These are phyloP conservation scores for Phytomonas francai DNA, from an alignment of 208 protist genomes.

Conservation along the genomic window DNA sequence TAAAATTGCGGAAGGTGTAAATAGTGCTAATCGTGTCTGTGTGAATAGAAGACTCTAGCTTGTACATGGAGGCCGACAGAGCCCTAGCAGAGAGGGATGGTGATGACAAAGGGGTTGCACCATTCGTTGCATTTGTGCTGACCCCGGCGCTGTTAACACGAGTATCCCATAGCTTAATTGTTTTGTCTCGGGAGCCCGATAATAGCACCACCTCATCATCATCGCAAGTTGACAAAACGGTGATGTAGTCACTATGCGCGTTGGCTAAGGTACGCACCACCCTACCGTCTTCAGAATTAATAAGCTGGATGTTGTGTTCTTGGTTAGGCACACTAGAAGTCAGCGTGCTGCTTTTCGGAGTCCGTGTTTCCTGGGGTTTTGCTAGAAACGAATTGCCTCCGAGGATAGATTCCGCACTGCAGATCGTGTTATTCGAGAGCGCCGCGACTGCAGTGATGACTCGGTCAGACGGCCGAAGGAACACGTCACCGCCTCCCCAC, in stretches of 20 bases:
- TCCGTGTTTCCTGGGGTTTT: background rate
- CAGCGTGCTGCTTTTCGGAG: background rate
- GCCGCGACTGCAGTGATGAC: slow-evolving; percentile 62
- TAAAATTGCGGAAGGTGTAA: slow-evolving; percentile 28
- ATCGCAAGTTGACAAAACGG: slow-evolving; percentile 39
- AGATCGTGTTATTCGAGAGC: slow-evolving; percentile 46
- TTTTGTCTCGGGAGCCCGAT: slow-evolving; percentile 48
- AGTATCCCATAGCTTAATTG: slow-evolving; percentile 75
- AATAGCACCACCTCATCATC: slow-evolving; percentile 57
- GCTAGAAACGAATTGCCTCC: background rate
- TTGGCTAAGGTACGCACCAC: slow-evolving; percentile 28
- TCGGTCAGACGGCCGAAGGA: slow-evolving; percentile 30
- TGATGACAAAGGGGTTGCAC: slow-evolving; percentile 9
- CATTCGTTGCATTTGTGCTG: background rate
- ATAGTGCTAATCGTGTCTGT: slow-evolving; percentile 63
- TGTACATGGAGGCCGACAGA: slow-evolving; percentile 8
- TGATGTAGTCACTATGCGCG: slow-evolving; percentile 73
- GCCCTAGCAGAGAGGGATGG: slow-evolving; percentile 19
- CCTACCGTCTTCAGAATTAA: slow-evolving; percentile 34
- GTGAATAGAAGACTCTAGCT: slow-evolving; percentile 22
- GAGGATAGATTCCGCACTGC: slow-evolving; percentile 33
- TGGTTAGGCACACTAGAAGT: background rate
- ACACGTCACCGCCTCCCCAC: slow-evolving; percentile 54
- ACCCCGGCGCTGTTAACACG: slow-evolving; percentile 16
- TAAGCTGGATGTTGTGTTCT: slow-evolving; percentile 35